Evolutionary conservation across 2,329 filamentous ascomycete species (phyloP).

Genomic region (Dactylellina haptotyla): DNA sequence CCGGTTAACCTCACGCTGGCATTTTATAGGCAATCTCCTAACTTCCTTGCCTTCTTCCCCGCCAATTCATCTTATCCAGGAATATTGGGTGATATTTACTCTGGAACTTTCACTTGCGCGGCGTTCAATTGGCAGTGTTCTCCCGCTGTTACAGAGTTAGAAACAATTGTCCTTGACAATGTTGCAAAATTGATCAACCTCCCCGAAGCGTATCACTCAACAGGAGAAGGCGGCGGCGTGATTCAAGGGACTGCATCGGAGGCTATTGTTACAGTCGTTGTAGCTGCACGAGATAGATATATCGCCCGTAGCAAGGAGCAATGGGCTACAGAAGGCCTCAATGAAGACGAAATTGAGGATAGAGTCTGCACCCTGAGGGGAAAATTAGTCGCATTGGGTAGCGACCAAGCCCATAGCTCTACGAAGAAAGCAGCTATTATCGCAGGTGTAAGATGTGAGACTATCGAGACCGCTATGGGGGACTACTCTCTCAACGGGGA

Average conservation of each 20-base stretch:
- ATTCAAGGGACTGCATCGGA: constrained; percentile 93
- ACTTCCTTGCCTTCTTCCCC: constrained; percentile 96
- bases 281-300: constrained; percentile 84
- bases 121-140: constrained; percentile 98
- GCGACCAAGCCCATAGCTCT: constrained; percentile 81
- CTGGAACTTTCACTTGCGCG: constrained; percentile 84
- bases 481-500: constrained; percentile 79
- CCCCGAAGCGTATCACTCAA: constrained; percentile 77
- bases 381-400: constrained; percentile 81
- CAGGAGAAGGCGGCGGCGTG: constrained; percentile 86
- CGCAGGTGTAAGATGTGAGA: constrained; percentile 81
- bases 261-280: constrained; percentile 84
- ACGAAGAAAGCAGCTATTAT: constrained; percentile 89
- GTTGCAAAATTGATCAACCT: constrained; percentile 78
- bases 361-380: constrained; percentile 73
- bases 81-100: constrained; percentile 93
- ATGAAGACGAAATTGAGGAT: constrained; percentile 72
- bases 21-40: constrained; percentile 75
- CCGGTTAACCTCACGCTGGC: no score
- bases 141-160: constrained; percentile 89
- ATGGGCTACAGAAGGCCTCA: constrained; percentile 59
- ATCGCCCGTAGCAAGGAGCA: constrained; percentile 63
- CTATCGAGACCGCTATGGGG: constrained; percentile 69
- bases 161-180: constrained; percentile 94
- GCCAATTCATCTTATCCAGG: constrained; percentile 82